phyloP scores from a whole-genome alignment of 148 eudicot genomes.

The Limonium bicolor region DNA sequence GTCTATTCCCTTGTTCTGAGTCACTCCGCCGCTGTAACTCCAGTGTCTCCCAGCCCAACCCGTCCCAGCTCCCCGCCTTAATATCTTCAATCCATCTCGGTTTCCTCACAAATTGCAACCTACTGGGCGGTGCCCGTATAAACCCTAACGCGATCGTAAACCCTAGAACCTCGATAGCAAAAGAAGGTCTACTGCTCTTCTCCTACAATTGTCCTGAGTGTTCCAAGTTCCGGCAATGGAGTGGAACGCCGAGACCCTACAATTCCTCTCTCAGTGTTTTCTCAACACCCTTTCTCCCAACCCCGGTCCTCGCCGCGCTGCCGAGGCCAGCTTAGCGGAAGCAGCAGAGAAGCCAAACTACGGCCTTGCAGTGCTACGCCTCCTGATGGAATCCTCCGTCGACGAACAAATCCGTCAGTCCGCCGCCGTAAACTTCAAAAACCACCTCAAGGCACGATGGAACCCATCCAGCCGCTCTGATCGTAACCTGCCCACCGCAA shows the following conservation, averaged over 20 bases:
- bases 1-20: no score
- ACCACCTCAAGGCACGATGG: constrained; percentile 74
- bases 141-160: no score
- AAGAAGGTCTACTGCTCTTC: no score
- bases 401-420: constrained; percentile 62
- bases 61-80: no score
- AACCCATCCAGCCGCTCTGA: constrained; percentile 17
- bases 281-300: constrained; percentile 69
- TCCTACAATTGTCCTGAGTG: no score
- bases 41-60: no score
- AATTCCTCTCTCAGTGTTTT: constrained; percentile 66
- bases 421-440: constrained; percentile 86
- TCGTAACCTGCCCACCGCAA: constrained; percentile 10
- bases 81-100: no score
- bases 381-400: constrained; percentile 45
- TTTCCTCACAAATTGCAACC: no score
- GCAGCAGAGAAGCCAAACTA: constrained; percentile 57
- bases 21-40: no score
- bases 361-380: constrained; percentile 71
- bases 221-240: no score
- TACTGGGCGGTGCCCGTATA: no score
- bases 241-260: constrained; percentile 49
- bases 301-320: constrained; percentile 66
- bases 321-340: constrained; percentile 52
- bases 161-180: no score